Percentiles rank a stretch among this genome's conserved stretches.
Evolutionary conservation across 2,329 filamentous ascomycete species (phyloP).

Genomic region (Penicillium sp.): DNA sequence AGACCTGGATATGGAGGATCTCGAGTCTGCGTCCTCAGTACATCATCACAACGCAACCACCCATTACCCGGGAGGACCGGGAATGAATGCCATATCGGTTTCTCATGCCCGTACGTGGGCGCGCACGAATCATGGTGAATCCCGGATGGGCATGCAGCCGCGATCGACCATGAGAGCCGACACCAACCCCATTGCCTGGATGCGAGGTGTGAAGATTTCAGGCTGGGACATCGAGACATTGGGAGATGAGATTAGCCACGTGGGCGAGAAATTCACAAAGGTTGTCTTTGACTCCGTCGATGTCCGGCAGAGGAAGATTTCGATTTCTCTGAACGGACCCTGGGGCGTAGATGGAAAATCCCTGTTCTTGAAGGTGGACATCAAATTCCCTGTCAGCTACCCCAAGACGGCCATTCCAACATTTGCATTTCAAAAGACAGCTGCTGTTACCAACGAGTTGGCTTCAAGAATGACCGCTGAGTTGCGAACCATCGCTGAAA

Average conservation of each 20-base stretch:
- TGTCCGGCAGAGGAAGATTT: constrained; percentile 52
- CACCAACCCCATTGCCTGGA: constrained; percentile 61
- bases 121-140: constrained; percentile 49
- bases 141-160: constrained; percentile 49
- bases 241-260: constrained; percentile 60
- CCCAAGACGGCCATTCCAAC: constrained; percentile 51
- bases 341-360: constrained; percentile 55
- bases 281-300: constrained; percentile 60
- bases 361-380: constrained; percentile 56
- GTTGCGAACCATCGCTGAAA: constrained; percentile 54
- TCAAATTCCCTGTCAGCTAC: constrained; percentile 58
- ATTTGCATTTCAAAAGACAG: constrained; percentile 57
- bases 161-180: constrained; percentile 49
- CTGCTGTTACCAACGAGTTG: constrained; percentile 53
- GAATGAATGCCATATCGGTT: constrained; percentile 51
- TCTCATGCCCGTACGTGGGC: constrained; percentile 51
- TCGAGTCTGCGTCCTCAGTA: constrained; percentile 32
- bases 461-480: constrained; percentile 51
- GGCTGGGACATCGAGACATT: constrained; percentile 54
- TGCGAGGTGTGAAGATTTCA: constrained; percentile 62
- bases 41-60: constrained; percentile 21
- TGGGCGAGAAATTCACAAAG: constrained; percentile 60
- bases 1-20: constrained; percentile 55
- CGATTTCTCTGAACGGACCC: constrained; percentile 58
- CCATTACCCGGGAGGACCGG: constrained; percentile 33